These are phyloP conservation scores for Erysiphe pulchra DNA, from an alignment of 2,329 filamentous ascomycete genomes.

Conservation along the genomic window DNA sequence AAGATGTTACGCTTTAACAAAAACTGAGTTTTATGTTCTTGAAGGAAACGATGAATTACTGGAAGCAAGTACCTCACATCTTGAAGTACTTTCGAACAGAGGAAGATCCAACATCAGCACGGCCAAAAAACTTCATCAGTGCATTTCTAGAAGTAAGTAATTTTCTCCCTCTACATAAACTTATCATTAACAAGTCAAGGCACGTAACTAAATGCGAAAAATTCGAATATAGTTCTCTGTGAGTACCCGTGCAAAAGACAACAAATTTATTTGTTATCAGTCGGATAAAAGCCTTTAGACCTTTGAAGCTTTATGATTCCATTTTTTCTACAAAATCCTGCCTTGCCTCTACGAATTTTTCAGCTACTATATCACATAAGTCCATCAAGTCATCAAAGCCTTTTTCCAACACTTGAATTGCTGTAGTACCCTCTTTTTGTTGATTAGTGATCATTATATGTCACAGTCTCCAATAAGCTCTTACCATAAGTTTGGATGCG, in stretches of 20 bases:
- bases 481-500: conserved; percentile 90
- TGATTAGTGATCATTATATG: conserved; percentile 3
- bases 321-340: conserved; percentile 22
- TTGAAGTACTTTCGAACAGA: conserved; percentile 93
- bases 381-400: conserved; percentile 72
- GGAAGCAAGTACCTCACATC: conserved; percentile 89
- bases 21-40: not conserved
- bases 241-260: not conserved
- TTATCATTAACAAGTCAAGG: conserved; percentile 5
- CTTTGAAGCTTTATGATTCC: conserved; percentile 2
- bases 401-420: conserved; percentile 70
- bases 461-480: conserved; percentile 10
- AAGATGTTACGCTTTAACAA: too few relatives aligned
- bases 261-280: not conserved
- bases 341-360: conserved; percentile 53
- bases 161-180: not conserved
- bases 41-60: conserved; percentile 96
- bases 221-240: conserved; percentile 1
- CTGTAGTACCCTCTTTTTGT: conserved; percentile 45
- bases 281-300: not conserved
- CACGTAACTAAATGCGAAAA: conserved; percentile 10
- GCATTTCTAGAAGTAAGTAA: conserved; percentile 60
- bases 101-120: conserved; percentile 45
- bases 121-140: conserved; percentile 77
- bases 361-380: conserved; percentile 77